Evolutionary conservation across 2,329 filamentous ascomycete genomes (phyloP), one percentile per base, ranked within the genome.

Genomic region (Aspergillus sp.): DNA sequence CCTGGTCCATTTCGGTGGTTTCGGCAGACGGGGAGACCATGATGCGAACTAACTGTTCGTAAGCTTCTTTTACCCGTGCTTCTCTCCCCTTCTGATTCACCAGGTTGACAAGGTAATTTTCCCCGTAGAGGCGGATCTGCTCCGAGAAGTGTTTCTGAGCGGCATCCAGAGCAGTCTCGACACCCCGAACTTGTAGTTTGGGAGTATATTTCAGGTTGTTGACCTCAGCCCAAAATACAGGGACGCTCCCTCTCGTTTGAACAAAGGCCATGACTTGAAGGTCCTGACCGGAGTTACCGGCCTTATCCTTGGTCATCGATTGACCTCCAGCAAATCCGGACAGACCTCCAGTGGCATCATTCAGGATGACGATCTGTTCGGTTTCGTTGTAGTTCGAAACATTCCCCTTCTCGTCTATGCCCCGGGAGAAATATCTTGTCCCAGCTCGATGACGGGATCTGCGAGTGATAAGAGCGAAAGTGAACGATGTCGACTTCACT

Each of bases 351-450:
- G 81, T 81, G 45, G 83, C 81, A 72, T 97, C 94, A 64, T 97
- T 97, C 61, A 97, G 74, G 34, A 99, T 85, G 55, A 96, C 81
- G 31, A 94, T 80, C 70, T 99, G 94, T 70, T 99, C 94, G 0
- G 94, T 97, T 78, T 99, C 94, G 69, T 99, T 99, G 81, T 93
- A 99, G 71, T 99, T 99, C 60, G 94, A 91, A n/a, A 94, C 94
- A 70, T 97, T 86, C 20, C 94, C 94, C 56, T 94, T 81, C 59
- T 96, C 92, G 67, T 99, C 93, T 44, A 97, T 85, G 47, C 94
- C 94, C 59, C 94, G 86, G 2, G 94, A 95, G 70, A 99, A 94
- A 75, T 97, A 97, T 68, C 95, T 82, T 14, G 94, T 97, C 42
- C 94, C 94, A 32, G 87, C 92, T 57, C 93, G 85, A 72, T 94